phyloP scores from a whole-genome alignment of 768 basidiomycete genomes.

The Leccinellum rugosiceps region DNA sequence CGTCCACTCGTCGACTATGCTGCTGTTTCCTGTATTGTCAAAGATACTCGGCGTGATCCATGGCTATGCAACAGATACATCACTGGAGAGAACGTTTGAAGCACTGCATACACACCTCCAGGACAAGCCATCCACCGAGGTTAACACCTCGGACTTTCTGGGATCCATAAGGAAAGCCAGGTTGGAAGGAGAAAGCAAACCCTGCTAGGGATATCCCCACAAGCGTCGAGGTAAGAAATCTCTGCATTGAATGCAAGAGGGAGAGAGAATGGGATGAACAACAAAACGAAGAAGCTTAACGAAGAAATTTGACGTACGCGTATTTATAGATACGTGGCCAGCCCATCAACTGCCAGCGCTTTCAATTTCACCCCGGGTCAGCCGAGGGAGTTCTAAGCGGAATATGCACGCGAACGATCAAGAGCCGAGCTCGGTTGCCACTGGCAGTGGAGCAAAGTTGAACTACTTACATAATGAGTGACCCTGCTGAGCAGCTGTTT shows the following conservation, averaged over 20 bases:
- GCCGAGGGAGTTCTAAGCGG: not conserved
- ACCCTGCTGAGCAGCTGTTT: too few relatives aligned
- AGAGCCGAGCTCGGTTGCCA: not conserved
- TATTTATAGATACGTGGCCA: slow-evolving; percentile 20
- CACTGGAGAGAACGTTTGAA: slow-evolving; percentile 17
- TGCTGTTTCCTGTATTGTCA: slow-evolving; percentile 47
- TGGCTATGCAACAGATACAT: slow-evolving; percentile 51
- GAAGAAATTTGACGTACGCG: not conserved
- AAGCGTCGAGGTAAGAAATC: slow-evolving; percentile 17
- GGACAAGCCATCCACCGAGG: slow-evolving; percentile 65
- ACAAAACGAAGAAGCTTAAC: not conserved
- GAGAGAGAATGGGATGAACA: slow-evolving; percentile 44
- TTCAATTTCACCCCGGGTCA: not conserved
- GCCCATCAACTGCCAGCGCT: not conserved
- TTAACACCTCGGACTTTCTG: slow-evolving; percentile 80
- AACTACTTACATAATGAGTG: not conserved
- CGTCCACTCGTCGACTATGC: slow-evolving; percentile 76
- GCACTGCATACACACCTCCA: slow-evolving; percentile 39
- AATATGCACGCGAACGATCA: not conserved
- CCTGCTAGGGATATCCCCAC: slow-evolving; percentile 28
- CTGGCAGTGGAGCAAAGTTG: not conserved
- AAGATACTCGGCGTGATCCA: slow-evolving; percentile 82
- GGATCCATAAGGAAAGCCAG: slow-evolving; percentile 70
- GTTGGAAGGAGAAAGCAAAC: slow-evolving; percentile 36
- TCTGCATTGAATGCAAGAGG: slow-evolving; percentile 34